Evolutionary conservation across 306 rosid species (phyloP).

Genomic region (Medicago lupulina): DNA sequence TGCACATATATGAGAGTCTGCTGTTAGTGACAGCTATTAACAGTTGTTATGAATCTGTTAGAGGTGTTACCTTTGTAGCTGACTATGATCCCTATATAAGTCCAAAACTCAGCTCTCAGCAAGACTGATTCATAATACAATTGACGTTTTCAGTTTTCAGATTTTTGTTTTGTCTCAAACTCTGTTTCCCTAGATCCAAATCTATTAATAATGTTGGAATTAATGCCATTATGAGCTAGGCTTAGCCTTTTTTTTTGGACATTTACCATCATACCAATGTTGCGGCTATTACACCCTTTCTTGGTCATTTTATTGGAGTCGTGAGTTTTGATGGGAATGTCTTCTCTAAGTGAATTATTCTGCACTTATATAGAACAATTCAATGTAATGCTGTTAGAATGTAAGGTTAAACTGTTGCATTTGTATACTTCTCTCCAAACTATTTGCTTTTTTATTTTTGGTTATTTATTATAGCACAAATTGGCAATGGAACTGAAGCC

Average conservation of each 20-base stretch:
- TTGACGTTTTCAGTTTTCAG: not conserved
- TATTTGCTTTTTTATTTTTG: too few relatives aligned
- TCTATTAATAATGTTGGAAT: not conserved
- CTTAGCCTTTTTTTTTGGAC: not conserved
- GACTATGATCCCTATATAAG: not conserved
- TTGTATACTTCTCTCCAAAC: not conserved
- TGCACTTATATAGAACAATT: not conserved
- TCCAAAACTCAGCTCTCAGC: not conserved
- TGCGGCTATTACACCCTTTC: not conserved
- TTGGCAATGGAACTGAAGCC: not conserved
- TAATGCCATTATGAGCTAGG: not conserved
- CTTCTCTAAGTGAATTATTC: not conserved
- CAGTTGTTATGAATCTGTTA: not conserved
- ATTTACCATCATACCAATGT: not conserved
- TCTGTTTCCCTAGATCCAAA: not conserved
- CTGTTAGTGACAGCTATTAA: not conserved
- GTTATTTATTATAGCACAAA: not conserved
- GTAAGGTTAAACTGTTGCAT: not conserved
- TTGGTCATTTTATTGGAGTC: not conserved
- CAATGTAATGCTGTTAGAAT: not conserved
- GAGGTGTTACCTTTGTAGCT: not conserved
- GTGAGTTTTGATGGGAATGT: slow-evolving; percentile 10
- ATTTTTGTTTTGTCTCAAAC: not conserved
- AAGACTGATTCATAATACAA: not conserved
- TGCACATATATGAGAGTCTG: not conserved